These are phyloP conservation scores for Sesbania bispinosa DNA, from an alignment of 306 rosid genomes.

Conservation along the genomic window DNA sequence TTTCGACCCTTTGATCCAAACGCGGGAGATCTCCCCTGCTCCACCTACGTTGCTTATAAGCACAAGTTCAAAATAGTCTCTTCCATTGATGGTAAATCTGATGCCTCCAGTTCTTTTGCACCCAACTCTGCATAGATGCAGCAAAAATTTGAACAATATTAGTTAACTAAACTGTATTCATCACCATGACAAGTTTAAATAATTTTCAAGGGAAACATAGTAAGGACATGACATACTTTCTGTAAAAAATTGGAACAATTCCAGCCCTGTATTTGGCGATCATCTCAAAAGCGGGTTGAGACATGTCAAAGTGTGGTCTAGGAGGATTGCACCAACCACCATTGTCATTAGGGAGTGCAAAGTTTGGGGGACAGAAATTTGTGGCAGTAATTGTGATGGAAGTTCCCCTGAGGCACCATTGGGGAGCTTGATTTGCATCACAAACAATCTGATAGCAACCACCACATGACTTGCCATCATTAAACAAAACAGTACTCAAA, in stretches of 20 bases:
- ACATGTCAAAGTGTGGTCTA: constrained; percentile 60
- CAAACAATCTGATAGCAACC: constrained; percentile 68
- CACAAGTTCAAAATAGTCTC: constrained; percentile 45
- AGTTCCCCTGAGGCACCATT: constrained; percentile 59
- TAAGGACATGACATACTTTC: constrained; percentile 30
- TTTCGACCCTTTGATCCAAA: constrained; percentile 59
- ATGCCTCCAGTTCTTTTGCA: constrained; percentile 51
- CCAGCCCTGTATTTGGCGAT: constrained; percentile 60
- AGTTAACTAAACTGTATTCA: not conserved
- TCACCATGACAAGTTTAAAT: too few species aligned
- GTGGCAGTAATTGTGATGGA: constrained; percentile 63
- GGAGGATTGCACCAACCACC: constrained; percentile 80
- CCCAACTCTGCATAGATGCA: constrained; percentile 37
- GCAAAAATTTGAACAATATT: not conserved
- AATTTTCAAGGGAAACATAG: too few species aligned
- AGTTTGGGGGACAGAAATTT: constrained; percentile 71
- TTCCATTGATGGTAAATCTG: constrained; percentile 51
- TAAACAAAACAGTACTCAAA: constrained; percentile 53
- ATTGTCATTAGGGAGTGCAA: constrained; percentile 40
- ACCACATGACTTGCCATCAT: constrained; percentile 62
- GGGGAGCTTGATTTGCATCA: constrained; percentile 37
- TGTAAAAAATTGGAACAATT: constrained; percentile 43
- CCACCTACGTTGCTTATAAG: constrained; percentile 53
- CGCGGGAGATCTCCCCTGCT: constrained; percentile 44
- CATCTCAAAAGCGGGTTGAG: constrained; percentile 50